Conservation (phyloP, 441 rosid genomes). For the Kokia cookei region DNA sequence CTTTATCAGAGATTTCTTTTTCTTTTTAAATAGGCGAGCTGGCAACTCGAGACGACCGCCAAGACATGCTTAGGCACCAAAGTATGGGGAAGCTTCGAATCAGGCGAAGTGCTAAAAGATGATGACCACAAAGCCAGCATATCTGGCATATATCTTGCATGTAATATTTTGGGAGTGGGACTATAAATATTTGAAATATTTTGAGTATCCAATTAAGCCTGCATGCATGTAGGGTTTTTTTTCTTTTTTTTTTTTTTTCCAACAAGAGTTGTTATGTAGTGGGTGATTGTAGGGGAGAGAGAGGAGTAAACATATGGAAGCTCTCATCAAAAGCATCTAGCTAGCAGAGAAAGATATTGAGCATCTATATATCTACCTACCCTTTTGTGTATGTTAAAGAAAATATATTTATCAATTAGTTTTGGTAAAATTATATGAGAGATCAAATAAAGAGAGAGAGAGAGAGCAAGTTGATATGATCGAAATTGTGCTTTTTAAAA, state of each 20-base stretch:
- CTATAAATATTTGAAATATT: constrained; percentile 6
- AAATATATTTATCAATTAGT: background rate
- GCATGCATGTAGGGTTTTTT: background rate
- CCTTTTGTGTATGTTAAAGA: background rate
- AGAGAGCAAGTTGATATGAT: background rate
- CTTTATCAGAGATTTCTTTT: background rate
- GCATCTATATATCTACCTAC: no score
- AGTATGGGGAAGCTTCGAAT: constrained; percentile 9
- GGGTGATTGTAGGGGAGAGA: background rate
- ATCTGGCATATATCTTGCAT: constrained; percentile 13
- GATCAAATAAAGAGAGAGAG: background rate
- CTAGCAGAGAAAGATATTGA: background rate
- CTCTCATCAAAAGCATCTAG: constrained; percentile 6
- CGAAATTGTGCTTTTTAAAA: background rate
- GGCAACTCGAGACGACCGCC: constrained; percentile 54
- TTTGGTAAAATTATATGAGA: background rate
- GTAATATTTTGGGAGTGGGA: constrained; percentile 24
- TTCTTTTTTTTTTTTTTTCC: background rate
- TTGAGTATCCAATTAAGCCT: constrained; percentile 5
- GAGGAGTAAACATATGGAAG: constrained; percentile 13
- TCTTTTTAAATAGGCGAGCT: constrained; percentile 30
- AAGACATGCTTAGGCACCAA: constrained; percentile 27
- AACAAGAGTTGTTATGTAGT: constrained; percentile 8
- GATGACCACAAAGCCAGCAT: constrained; percentile 6
- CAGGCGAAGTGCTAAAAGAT: constrained; percentile 1